These are phyloP conservation scores for Podospora didyma DNA, from an alignment of 495 filamentous ascomycete genomes.

Conservation along the genomic window DNA sequence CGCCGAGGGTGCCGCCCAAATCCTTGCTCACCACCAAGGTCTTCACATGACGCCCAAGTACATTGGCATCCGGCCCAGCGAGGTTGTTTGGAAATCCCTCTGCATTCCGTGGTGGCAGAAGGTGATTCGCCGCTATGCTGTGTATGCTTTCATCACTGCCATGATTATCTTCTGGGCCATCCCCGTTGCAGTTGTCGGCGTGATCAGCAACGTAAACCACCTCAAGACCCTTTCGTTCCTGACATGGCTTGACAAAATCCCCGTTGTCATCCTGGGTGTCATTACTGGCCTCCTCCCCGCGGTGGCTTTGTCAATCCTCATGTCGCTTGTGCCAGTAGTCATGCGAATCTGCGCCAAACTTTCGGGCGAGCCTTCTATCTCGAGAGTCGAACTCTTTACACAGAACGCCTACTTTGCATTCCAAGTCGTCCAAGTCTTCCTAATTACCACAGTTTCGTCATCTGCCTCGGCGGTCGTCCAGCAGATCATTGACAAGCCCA, in stretches of 20 bases:
- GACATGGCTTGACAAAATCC: constrained; percentile 69
- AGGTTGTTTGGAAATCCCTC: constrained; percentile 87
- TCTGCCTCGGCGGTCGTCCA: constrained; percentile 63
- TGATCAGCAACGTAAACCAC: constrained; percentile 78
- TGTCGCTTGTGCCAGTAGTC: constrained; percentile 84
- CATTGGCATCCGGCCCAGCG: constrained; percentile 78
- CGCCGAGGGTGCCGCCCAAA: constrained; percentile 83
- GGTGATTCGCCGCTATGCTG: constrained; percentile 65
- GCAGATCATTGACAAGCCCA: constrained; percentile 63
- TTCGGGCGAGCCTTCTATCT: constrained; percentile 71
- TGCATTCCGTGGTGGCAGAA: constrained; percentile 85
- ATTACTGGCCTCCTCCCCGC: constrained; percentile 81
- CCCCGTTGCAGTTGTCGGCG: constrained; percentile 80
- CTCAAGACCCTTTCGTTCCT: constrained; percentile 65
- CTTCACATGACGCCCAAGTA: constrained; percentile 90
- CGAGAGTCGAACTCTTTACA: constrained; percentile 76
- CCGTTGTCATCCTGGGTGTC: constrained; percentile 66
- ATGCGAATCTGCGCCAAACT: constrained; percentile 74
- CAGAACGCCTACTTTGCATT: constrained; percentile 95
- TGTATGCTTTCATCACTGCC: constrained; percentile 65
- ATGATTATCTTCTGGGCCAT: constrained; percentile 96
- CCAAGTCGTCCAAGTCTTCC: constrained; percentile 92
- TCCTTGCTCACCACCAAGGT: constrained; percentile 81
- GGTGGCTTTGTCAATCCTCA: constrained; percentile 76
- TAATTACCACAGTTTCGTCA: constrained; percentile 76